Evolutionary conservation across 345 rosid genomes (phyloP), one percentile per base, ranked within the genome.

Genomic region (Excoecaria cochinchinensis): DNA sequence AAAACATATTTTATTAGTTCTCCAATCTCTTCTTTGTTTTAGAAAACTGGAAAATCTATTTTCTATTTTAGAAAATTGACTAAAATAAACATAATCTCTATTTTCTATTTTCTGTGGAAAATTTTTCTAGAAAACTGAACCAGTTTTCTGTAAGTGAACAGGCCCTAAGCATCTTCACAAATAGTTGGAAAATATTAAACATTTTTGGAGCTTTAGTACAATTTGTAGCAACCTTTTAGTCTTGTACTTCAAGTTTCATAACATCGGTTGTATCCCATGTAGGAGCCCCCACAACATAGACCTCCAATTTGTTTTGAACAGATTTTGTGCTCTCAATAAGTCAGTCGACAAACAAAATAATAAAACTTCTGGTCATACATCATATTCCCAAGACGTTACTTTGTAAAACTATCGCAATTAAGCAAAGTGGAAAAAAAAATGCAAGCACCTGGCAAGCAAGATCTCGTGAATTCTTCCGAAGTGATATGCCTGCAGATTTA

Each of bases 381-480:
- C 44, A 65, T 44, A 71, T 57, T 72, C 9, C 13, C 44, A 59
- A 38, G 7, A 80, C 9, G 60, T 36, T 73, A 31, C 76, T 72
- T 47, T 21, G 44, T 12, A 63, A 42, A 12, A 48, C 16, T 46
- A 55, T 46, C 17, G 21, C 4, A 44, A 58, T 40, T 64, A 71
- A 44, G 15, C 56, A 65, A 56, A 36, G 47, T 31, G 31, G 31
- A 10, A 25, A 25, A n/a, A 4, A 38, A 62, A 38, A 74, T 78
- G 22, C 60, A 71, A 15, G 17, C 75, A 94, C 99, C 97, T 95
- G 99, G 84, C 99, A 95, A 82, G 95, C 97, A 77, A 95, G 92
- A 89, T 92, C 97, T 53, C 91, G 86, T 0, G 89, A 78, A 81
- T 77, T 86, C 83, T 88, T 92, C 48, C 94, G 91, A 68, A 92